These are phyloP conservation scores for Penicillium subrubescens DNA, from an alignment of 495 filamentous ascomycete species.

Conservation along the genomic window DNA sequence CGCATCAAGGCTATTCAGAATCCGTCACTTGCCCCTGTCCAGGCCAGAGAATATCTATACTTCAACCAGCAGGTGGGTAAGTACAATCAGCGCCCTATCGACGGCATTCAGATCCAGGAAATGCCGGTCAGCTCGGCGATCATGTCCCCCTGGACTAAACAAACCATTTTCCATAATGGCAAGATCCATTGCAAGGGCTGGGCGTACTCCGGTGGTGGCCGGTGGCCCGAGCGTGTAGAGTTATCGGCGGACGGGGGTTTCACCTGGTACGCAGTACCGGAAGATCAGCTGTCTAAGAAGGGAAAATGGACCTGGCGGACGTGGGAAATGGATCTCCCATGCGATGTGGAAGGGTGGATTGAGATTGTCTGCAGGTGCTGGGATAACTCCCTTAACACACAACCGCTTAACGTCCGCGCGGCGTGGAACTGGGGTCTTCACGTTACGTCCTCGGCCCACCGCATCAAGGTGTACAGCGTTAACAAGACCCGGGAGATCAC, in stretches of 20 bases:
- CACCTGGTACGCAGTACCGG: conserved; percentile 41
- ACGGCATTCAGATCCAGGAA: conserved; percentile 50
- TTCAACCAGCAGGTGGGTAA: conserved; percentile 44
- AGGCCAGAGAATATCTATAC: conserved; percentile 50
- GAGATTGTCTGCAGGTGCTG: conserved; percentile 46
- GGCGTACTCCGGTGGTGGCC: conserved; percentile 49
- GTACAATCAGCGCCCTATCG: conserved; percentile 35
- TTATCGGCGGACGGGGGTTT: conserved; percentile 44
- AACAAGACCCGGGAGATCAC: conserved; percentile 56
- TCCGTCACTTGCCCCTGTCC: conserved; percentile 45
- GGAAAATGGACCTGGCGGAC: conserved; percentile 40
- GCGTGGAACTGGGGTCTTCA: conserved; percentile 64
- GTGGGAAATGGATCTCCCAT: conserved; percentile 43
- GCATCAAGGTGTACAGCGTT: conserved; percentile 64
- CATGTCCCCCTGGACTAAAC: conserved; percentile 36
- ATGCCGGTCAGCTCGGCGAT: conserved; percentile 54
- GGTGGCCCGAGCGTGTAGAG: conserved; percentile 49
- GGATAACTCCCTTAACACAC: conserved; percentile 47
- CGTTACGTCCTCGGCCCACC: conserved; percentile 64
- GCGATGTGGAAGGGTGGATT: conserved; percentile 47
- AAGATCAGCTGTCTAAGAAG: conserved; percentile 39
- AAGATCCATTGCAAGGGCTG: conserved; percentile 47
- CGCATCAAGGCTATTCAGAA: conserved; percentile 41
- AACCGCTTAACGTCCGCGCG: conserved; percentile 41
- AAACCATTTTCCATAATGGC: conserved; percentile 33